Evolutionary conservation across 2,329 filamentous ascomycete species (phyloP).

Genomic region (Hymenoscyphus infarciens): DNA sequence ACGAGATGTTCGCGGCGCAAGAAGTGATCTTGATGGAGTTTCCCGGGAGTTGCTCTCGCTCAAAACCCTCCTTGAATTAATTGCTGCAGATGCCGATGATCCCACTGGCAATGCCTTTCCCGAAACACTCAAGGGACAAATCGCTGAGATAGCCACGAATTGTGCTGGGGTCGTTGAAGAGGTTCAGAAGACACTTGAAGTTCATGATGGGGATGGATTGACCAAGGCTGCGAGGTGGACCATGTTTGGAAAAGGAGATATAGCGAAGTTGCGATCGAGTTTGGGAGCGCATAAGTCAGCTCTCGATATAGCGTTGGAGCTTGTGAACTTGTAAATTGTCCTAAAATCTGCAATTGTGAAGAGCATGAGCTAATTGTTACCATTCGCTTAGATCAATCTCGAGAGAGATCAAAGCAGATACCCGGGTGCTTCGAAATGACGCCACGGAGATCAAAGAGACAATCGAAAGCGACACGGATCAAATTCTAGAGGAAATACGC

Average conservation of each 20-base stretch:
- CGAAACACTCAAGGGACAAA: conserved; percentile 4
- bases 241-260: conserved; percentile 8
- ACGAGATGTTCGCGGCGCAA: conserved; percentile 11
- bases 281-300: conserved; percentile 16
- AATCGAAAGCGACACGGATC: conserved; percentile 3
- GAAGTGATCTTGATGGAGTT: conserved; percentile 14
- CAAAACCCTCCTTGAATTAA: conserved; percentile 10
- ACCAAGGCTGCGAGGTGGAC: conserved; percentile 9
- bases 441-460: conserved; percentile 9
- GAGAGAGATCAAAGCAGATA: conserved; percentile 11
- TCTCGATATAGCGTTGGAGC: conserved; percentile 16
- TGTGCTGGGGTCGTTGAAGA: conserved; percentile 9
- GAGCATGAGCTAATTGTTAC: not conserved
- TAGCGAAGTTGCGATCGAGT: conserved; percentile 8
- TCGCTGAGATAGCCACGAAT: conserved; percentile 13
- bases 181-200: conserved; percentile 8
- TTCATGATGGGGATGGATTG: not conserved
- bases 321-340: conserved; percentile 12
- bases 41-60: conserved; percentile 17
- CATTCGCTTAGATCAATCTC: not conserved
- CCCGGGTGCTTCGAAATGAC: conserved; percentile 6
- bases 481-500: conserved; percentile 13
- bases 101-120: not conserved
- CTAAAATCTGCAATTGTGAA: not conserved
- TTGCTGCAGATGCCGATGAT: conserved; percentile 11